Base-by-base conservation (phyloP, 2,329 filamentous ascomycete genomes). In the Fusarium protoensiforme region DNA sequence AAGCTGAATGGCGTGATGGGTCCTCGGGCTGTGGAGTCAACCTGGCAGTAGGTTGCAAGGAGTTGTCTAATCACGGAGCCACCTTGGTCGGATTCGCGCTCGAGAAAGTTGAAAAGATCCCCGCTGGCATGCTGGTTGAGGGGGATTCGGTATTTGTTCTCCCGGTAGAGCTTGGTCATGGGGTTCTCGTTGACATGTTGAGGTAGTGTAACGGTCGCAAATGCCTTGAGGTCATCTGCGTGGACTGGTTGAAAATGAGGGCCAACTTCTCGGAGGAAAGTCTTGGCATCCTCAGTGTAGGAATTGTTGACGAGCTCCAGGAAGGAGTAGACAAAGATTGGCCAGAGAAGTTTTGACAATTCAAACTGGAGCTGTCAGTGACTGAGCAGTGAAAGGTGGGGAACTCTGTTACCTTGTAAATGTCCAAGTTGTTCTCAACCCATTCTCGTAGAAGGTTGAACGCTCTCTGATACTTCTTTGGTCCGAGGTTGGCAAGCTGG, bases 281-380 rank as follows among this genome's bases (percentile, higher is more conserved):
- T 85, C 74, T 93, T 91, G 16, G 92, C 91, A 67, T 97, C 94
- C 41, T 90, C 89, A 2, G 89, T 85, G 75, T 93, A 95, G 72
- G 91, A 91, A 68, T 94, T 90, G 36, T 87, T 87, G 31, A 97
- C 89, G 64, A 98, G 89, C 65, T 94, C 92, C 29, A 99, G 86
- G 79, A 93, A 98, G 0, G 94, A 96, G 82, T 99, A 97, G 59
- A 98, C 93, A 78, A 98, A 98, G 1, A 97, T 85, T 0, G 96
- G 96, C 95, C 96, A 99, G 18, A 98, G 85, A 5, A 98, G 86
- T 75, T 97, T 95, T 67, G 91, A 89, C 4, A 99, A 87, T 84
- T 99, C 96, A 51, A 96, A 94, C 91, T 95, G 71, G 14, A 67
- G 51, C 3, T n/a, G 58, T 79, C 38, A 81, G 75, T 24, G 31